Evolutionary conservation across 1,139 yeast species (phyloP).

Genomic region (Komagataea norvegica): DNA sequence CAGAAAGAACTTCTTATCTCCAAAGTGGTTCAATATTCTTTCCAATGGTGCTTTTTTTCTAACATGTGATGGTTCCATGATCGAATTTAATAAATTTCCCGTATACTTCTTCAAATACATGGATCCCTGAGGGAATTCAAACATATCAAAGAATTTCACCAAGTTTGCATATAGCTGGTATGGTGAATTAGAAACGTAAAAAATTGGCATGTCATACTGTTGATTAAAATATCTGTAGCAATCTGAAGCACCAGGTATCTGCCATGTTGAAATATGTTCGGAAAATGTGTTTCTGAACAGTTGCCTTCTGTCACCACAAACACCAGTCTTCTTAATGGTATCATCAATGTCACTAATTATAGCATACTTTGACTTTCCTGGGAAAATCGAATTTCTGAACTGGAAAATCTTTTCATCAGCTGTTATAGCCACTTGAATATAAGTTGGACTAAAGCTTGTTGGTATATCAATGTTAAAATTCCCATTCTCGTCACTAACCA

Average conservation of each 20-base stretch:
- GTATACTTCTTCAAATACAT: conserved; percentile 80
- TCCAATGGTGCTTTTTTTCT: conserved; percentile 65
- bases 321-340: conserved; percentile 86
- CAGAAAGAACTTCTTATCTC: conserved; percentile 68
- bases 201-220: conserved; percentile 52
- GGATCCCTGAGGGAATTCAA: conserved; percentile 62
- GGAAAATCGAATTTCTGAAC: conserved; percentile 41
- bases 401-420: conserved; percentile 44
- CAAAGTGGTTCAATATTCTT: conserved; percentile 69
- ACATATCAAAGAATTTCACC: conserved; percentile 49
- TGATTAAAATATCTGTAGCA: conserved; percentile 55
- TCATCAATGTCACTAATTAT: conserved; percentile 93
- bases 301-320: conserved; percentile 80
- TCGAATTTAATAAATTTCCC: conserved; percentile 72
- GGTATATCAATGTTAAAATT: conserved; percentile 46
- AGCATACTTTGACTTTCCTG: conserved; percentile 52
- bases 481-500: conserved; percentile 56
- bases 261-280: conserved; percentile 59
- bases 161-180: conserved; percentile 78
- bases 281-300: conserved; percentile 73
- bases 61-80: conserved; percentile 83
- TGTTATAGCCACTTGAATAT: conserved; percentile 39
- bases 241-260: conserved; percentile 63
- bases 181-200: conserved; percentile 94
- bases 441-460: conserved; percentile 52